Evolutionary conservation across 164 flowering plant species (phyloP), one percentile per base, ranked within the genome.

Genomic region (Stephania yunnanensis): DNA sequence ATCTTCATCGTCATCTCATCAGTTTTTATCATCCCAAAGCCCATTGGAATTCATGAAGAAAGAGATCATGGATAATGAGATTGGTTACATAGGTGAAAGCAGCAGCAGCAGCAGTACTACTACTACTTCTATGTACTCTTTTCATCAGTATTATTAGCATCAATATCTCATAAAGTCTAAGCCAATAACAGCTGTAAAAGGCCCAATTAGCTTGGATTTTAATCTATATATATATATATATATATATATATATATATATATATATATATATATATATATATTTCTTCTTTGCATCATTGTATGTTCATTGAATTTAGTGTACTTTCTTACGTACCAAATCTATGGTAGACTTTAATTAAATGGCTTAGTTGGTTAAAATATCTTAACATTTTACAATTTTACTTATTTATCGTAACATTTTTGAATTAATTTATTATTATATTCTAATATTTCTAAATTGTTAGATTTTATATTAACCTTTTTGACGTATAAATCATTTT

Each of bases 21-120:
- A 81, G 63, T 79, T 71, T 31, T 4, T 76, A 55, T 52, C 81
- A 11, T 64, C 72, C 7, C 86, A 77, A 19, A 76, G 81, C 75
- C 82, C 84, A 12, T 22, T 81, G 68, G 88, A 81, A 68, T 74
- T 78, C n/a, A 76, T 81, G 81, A 89, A 89, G 76, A 89, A 89
- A 74, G 98, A 89, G 80, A 74, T 50, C 11, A 2, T 22, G 1
- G 83, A 79, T 4, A 85, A 84, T 10, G 81, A 83, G 70, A 63
- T 68, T 74, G 73, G 42, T 48, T 12, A 48, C 72, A 76, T 68
- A 71, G 87, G 90, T 25, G 89, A 89, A 75, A 81, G 84, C 48
- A 85, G 86, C 79, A 81, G 84, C 48, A 85, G 86, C 79, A 80
- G 77, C 9, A 48, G 53, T 48, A 48, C 53, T 53, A 82, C 90